phyloP scores from a whole-genome alignment of 805 yeast species.

The Torulaspora delbrueckii region DNA sequence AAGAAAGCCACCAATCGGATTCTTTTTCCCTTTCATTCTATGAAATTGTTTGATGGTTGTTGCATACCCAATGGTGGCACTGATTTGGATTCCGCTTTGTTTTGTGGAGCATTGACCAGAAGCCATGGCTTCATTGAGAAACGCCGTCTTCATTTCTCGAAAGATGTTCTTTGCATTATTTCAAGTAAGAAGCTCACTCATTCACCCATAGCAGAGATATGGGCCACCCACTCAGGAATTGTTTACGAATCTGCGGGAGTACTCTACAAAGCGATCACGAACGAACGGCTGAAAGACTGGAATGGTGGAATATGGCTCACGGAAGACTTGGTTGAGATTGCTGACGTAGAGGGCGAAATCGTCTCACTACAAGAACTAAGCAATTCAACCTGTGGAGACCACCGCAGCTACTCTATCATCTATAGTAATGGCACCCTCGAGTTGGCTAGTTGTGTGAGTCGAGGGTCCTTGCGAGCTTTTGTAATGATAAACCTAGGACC shows the following conservation, averaged over 20 bases:
- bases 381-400: neutral
- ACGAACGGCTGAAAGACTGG: neutral
- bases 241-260: constrained; percentile 8
- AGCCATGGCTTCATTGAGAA: constrained; percentile 11
- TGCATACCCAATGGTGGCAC: constrained; percentile 3
- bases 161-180: neutral
- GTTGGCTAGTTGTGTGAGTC: neutral
- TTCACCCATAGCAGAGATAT: constrained; percentile 5
- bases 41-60: constrained; percentile 6
- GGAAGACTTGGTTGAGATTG: neutral
- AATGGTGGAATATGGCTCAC: constrained; percentile 5
- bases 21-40: neutral
- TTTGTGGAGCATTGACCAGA: constrained; percentile 9
- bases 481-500: neutral
- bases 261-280: constrained; percentile 3
- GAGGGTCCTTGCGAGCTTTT: neutral
- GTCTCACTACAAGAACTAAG: neutral
- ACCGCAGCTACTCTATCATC: neutral
- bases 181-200: neutral
- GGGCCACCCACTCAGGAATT: constrained; percentile 8
- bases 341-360: constrained; percentile 1
- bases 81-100: constrained; percentile 3
- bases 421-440: constrained; percentile 3
- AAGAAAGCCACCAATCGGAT: neutral
- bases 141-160: neutral